phyloP scores from a whole-genome alignment of 1,139 yeast species.

The Pichia sp. region DNA sequence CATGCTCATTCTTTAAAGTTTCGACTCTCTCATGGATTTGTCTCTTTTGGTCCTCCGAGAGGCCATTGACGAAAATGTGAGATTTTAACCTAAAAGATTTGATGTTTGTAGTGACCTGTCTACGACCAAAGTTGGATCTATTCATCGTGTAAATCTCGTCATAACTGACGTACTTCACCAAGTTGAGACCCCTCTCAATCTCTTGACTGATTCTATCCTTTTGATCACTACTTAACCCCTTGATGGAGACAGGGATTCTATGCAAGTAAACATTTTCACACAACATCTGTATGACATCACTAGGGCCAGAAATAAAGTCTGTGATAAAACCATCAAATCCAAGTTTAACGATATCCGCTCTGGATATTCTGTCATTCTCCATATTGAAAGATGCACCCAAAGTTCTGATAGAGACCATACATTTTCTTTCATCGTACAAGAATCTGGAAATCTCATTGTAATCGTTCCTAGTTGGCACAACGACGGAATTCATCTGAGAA shows the following conservation, averaged over 20 bases:
- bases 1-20: conserved; percentile 10
- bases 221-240: conserved; percentile 35
- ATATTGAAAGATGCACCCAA: conserved; percentile 20
- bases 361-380: conserved; percentile 25
- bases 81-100: conserved; percentile 21
- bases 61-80: conserved; percentile 36
- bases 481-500: conserved; percentile 50
- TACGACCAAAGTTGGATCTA: conserved; percentile 53
- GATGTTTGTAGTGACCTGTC: conserved; percentile 35
- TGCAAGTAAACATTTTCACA: conserved; percentile 53
- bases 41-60: conserved; percentile 27
- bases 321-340: conserved; percentile 80
- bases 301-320: conserved; percentile 71
- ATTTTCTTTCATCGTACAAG: conserved; percentile 32
- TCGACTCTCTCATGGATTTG: conserved; percentile 19
- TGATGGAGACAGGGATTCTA: conserved; percentile 53
- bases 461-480: conserved; percentile 37
- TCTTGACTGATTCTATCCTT: conserved; percentile 27
- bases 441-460: conserved; percentile 37
- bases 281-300: conserved; percentile 66
- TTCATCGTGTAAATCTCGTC: conserved; percentile 43
- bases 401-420: conserved; percentile 42
- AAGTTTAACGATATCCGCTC: conserved; percentile 31
- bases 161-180: conserved; percentile 56
- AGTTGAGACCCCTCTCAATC: conserved; percentile 33